Evolutionary conservation across 257 asterid genomes (phyloP), one percentile per base, ranked within the genome.

Genomic region (Cruciata laevipes): DNA sequence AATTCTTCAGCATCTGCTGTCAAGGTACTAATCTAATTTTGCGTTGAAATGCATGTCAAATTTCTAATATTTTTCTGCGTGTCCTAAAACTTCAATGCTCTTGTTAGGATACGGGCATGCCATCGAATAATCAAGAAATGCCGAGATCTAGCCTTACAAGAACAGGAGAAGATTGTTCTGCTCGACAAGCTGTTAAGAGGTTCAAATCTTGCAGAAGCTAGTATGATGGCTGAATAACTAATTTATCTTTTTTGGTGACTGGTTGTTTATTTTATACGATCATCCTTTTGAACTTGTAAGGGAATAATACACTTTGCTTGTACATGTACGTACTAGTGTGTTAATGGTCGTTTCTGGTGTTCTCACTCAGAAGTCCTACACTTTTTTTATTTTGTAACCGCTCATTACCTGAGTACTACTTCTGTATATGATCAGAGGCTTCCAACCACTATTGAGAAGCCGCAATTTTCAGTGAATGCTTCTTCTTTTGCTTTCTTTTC

Each of bases 131-230:
- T 30, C 76, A 61, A 80, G 76, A 81, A 63, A 73, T 73, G 38
- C 75, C 85, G 68, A 82, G 74, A 30, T 74, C 85, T 35, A 59
- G 69, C 52, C 70, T 68, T 58, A 75, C 87, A 68, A 73, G 78
- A 56, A 77, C 80, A 1, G 84, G 78, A 57, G 86, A 84, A 66
- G 95, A 85, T 71, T 76, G 49, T 51, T 27, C 78, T 10, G 81
- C 79, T 4, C 88, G 11, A 42, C 51, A 76, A 68, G 84, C 85
- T 63, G 47, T 71, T 66, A 93, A 89, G 88, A 88, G 87, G 80
- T 80, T 81, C 56, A 83, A 85, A 78, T 82, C 90, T 51, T 84
- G 91, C 88, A 84, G 88, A 84, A 76, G 71, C 79, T 77, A 77
- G 71, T 58, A 23, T 71, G 56, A 23, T 71, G 56, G 74, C 61